Percentiles rank a stretch among this genome's conserved stretches.
These are phyloP conservation scores for Candida ulmi DNA, from an alignment of 805 yeast species.

Conservation along the genomic window DNA sequence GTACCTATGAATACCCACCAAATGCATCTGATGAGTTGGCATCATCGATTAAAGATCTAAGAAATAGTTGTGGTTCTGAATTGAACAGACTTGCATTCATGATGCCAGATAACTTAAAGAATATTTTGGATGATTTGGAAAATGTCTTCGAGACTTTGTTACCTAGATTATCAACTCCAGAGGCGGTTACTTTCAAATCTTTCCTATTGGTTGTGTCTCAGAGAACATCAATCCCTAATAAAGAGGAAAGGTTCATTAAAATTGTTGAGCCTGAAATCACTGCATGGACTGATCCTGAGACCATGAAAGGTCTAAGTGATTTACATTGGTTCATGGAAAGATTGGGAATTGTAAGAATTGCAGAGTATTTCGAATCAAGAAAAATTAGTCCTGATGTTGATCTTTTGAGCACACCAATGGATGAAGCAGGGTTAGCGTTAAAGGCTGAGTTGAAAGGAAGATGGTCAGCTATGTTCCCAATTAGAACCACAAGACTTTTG, in stretches of 20 bases:
- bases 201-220: constrained; percentile 89
- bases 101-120: constrained; percentile 86
- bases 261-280: constrained; percentile 90
- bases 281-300: constrained; percentile 90
- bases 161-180: constrained; percentile 78
- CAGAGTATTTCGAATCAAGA: constrained; percentile 80
- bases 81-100: constrained; percentile 87
- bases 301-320: constrained; percentile 84
- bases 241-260: constrained; percentile 70
- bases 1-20: constrained; percentile 75
- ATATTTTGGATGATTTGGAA: constrained; percentile 78
- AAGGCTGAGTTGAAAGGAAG: constrained; percentile 78
- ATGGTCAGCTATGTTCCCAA: constrained; percentile 94
- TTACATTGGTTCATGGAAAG: constrained; percentile 98
- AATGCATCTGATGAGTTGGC: constrained; percentile 64
- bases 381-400: constrained; percentile 75
- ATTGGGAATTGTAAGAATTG: constrained; percentile 89
- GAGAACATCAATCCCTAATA: constrained; percentile 67
- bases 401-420: constrained; percentile 76
- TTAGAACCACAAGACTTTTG: constrained; percentile 90
- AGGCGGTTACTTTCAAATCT: constrained; percentile 88
- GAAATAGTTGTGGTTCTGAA: constrained; percentile 93
- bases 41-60: constrained; percentile 77
- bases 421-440: constrained; percentile 74
- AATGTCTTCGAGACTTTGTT: constrained; percentile 69